Evolutionary conservation across 805 yeast genomes (phyloP).

Genomic region (Sugiyamaella chiloensis): DNA sequence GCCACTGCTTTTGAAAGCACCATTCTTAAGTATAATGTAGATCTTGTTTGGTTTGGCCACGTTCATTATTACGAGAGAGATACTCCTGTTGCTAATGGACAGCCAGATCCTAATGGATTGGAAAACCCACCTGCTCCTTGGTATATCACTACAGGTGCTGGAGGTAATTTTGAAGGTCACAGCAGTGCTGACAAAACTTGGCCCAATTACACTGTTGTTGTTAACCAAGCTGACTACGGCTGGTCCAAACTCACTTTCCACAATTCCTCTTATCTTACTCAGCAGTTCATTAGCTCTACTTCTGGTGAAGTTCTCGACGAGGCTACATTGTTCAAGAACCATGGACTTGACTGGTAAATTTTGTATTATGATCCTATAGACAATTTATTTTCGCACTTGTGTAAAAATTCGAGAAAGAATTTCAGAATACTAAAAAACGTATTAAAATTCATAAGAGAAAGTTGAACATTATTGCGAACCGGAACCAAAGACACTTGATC

Average conservation of each 20-base stretch:
- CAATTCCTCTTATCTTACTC: constrained; percentile 31
- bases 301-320: constrained; percentile 27
- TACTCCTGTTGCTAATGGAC: constrained; percentile 22
- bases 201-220: constrained; percentile 13
- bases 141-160: constrained; percentile 31
- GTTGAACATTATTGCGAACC: too few relatives aligned
- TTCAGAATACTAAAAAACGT: too few relatives aligned
- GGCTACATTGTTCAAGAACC: constrained; percentile 29
- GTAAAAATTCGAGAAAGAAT: too few relatives aligned
- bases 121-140: constrained; percentile 31
- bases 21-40: constrained; percentile 23
- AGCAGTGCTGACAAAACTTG: constrained; percentile 10
- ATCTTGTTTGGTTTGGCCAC: constrained; percentile 26
- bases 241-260: constrained; percentile 30
- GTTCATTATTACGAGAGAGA: constrained; percentile 26
- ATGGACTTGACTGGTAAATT: constrained; percentile 8
- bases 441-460: too few relatives aligned
- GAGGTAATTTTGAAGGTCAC: constrained; percentile 31
- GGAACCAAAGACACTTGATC: too few relatives aligned
- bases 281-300: constrained; percentile 27
- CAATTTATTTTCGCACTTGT: too few relatives aligned
- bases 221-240: constrained; percentile 21
- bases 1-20: constrained; percentile 24
- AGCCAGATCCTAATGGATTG: constrained; percentile 29
- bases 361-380: neutral